A percentile compares a stretch with the other conserved stretches of the same genome.
Evolutionary conservation across 2,329 filamentous ascomycete genomes (phyloP).

Genomic region (Colletotrichum horii): DNA sequence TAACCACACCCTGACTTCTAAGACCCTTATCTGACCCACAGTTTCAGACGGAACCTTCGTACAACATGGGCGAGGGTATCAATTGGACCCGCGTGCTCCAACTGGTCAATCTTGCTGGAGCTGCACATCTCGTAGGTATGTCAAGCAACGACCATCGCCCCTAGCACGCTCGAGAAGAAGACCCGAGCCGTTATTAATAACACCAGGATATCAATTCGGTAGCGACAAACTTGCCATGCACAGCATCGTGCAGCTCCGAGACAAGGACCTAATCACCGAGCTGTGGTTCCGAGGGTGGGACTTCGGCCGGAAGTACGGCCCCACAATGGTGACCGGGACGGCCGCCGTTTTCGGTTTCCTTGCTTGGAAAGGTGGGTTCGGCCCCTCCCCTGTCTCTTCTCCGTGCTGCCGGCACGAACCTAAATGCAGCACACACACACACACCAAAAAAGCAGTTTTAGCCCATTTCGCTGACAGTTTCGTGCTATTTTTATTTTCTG

Average conservation of each 20-base stretch:
- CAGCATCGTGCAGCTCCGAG: background rate
- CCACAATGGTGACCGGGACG: background rate
- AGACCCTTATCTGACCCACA: background rate
- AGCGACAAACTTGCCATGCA: background rate
- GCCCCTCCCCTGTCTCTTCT: background rate
- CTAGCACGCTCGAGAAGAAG: background rate
- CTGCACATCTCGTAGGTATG: background rate
- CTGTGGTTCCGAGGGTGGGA: background rate
- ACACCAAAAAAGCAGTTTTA: background rate
- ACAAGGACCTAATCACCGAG: background rate
- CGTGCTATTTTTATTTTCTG: background rate
- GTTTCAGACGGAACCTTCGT: background rate
- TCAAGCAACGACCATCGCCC: fast-evolving
- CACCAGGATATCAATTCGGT: background rate
- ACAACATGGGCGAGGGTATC: background rate
- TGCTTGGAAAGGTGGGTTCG: background rate
- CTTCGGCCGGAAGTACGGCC: background rate
- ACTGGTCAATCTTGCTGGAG: background rate
- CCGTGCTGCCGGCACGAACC: background rate
- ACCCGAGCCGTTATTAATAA: fast-evolving
- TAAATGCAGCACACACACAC: background rate
- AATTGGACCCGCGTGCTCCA: background rate
- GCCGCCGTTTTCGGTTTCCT: background rate
- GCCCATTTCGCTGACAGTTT: background rate
- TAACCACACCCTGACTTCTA: background rate